Evolutionary conservation across 805 yeast genomes (phyloP).

Genomic region (Limtongia smithiae): DNA sequence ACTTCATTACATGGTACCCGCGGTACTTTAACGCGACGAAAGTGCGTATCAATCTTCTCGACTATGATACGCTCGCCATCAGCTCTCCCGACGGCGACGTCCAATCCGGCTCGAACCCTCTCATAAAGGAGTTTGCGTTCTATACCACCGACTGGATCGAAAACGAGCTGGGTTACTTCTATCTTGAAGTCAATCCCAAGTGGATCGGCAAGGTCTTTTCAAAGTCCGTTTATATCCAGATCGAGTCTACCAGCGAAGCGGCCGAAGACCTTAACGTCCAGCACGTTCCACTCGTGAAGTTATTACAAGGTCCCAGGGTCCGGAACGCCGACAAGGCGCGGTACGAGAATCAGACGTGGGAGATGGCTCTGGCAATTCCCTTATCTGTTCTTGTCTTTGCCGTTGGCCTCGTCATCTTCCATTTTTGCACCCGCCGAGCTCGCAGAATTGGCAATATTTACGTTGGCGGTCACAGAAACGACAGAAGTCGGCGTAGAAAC

Average conservation of each 20-base stretch:
- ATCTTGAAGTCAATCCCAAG: slow-evolving; percentile 56
- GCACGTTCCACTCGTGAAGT: slow-evolving; percentile 25
- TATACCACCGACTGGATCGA: slow-evolving; percentile 70
- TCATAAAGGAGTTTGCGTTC: slow-evolving; percentile 44
- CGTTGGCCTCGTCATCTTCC: slow-evolving; percentile 20
- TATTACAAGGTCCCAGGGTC: slow-evolving; percentile 17
- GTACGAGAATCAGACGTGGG: slow-evolving; percentile 24
- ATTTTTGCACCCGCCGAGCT: slow-evolving; percentile 23
- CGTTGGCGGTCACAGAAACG: slow-evolving; percentile 18
- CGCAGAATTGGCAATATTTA: slow-evolving; percentile 19
- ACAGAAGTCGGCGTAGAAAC: slow-evolving; percentile 2
- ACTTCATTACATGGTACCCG: slow-evolving; percentile 80
- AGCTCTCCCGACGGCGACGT: slow-evolving; percentile 18
- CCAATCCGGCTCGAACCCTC: slow-evolving; percentile 4
- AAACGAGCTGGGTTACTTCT: slow-evolving; percentile 57
- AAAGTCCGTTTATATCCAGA: slow-evolving; percentile 58
- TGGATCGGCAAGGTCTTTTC: slow-evolving; percentile 60
- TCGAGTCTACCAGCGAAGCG: slow-evolving; percentile 45
- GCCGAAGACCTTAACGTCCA: slow-evolving; percentile 27
- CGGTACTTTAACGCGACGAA: slow-evolving; percentile 50
- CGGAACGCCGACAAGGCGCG: slow-evolving; percentile 21
- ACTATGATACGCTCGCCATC: slow-evolving; percentile 26
- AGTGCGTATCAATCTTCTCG: slow-evolving; percentile 28
- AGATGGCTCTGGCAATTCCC: slow-evolving; percentile 28
- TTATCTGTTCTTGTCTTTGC: slow-evolving; percentile 15